phyloP scores from a whole-genome alignment of 441 rosid species.

The Populus trichocarpa region DNA sequence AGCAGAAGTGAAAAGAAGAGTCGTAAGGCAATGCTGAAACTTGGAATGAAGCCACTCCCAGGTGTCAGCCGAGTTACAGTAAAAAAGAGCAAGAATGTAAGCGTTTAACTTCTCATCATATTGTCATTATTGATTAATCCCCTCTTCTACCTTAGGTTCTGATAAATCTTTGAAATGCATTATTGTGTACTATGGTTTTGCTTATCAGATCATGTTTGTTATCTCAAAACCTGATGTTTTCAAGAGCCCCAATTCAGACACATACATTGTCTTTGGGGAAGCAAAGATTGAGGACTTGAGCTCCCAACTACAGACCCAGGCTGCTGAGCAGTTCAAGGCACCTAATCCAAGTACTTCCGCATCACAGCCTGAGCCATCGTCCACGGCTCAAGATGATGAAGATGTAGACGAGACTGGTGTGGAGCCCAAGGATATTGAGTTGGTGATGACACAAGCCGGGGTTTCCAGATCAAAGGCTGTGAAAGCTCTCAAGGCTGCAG shows the following conservation, averaged over 20 bases:
- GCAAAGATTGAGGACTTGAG: constrained; percentile 90
- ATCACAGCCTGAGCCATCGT: constrained; percentile 62
- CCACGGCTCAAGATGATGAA: constrained; percentile 61
- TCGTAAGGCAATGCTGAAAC: constrained; percentile 86
- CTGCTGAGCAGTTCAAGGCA: constrained; percentile 81
- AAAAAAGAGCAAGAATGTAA: constrained; percentile 77
- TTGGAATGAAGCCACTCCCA: constrained; percentile 77
- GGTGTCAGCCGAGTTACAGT: constrained; percentile 88
- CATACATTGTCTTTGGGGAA: constrained; percentile 77
- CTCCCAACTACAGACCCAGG: constrained; percentile 81
- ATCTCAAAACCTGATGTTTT: constrained; percentile 88
- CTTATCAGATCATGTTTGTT: constrained; percentile 61
- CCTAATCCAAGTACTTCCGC: constrained; percentile 51
- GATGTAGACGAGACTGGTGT: constrained; percentile 75
- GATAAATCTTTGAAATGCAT: not conserved
- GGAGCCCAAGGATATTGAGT: constrained; percentile 74
- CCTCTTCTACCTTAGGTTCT: not conserved
- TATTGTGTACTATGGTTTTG: not conserved
- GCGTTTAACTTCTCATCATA: constrained; percentile 8
- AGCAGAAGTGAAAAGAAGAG: constrained; percentile 93
- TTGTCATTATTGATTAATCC: not conserved
- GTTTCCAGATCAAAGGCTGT: constrained; percentile 73
- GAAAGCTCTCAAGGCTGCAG: constrained; percentile 62
- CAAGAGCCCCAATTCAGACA: constrained; percentile 86
- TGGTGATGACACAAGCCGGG: constrained; percentile 89